These are phyloP conservation scores for Paramecium bursaria DNA, from an alignment of 73 alveolate genomes.

Conservation along the genomic window DNA sequence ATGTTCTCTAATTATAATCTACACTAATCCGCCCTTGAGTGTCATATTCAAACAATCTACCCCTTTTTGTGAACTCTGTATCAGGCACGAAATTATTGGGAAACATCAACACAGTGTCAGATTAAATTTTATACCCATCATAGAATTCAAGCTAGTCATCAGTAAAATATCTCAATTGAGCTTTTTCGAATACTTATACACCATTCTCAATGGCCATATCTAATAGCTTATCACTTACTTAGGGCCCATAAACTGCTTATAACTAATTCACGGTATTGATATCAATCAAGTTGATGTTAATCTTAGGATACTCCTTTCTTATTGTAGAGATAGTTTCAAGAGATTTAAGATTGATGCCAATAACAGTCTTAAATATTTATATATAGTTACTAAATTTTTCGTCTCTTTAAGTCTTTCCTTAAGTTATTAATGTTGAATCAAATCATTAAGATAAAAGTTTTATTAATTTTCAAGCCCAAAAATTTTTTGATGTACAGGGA, in stretches of 20 bases:
- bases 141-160: background rate
- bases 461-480: slow-evolving; percentile 52
- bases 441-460: slow-evolving; percentile 15
- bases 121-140: slow-evolving; percentile 1
- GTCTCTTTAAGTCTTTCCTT: slow-evolving; percentile 49
- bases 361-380: slow-evolving; percentile 33
- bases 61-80: slow-evolving; percentile 52
- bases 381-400: slow-evolving; percentile 52
- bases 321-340: slow-evolving; percentile 64
- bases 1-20: slow-evolving; percentile 66
- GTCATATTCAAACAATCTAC: slow-evolving; percentile 59
- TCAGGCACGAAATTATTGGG: slow-evolving; percentile 56
- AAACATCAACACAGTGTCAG: slow-evolving; percentile 57
- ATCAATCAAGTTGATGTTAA: slow-evolving; percentile 62
- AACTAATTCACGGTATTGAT: slow-evolving; percentile 42
- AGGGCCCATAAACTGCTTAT: slow-evolving; percentile 55
- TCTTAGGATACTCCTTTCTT: slow-evolving; percentile 65
- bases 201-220: slow-evolving; percentile 48
- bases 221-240: slow-evolving; percentile 10
- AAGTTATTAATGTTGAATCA: slow-evolving; percentile 48
- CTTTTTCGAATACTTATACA: slow-evolving; percentile 4
- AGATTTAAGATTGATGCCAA: slow-evolving; percentile 62
- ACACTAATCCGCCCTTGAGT: slow-evolving; percentile 48
- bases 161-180: background rate
- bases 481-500: slow-evolving; percentile 62